Evolutionary conservation across 2,329 filamentous ascomycete genomes (phyloP).

Genomic region (Pestalotiopsis sp.): DNA sequence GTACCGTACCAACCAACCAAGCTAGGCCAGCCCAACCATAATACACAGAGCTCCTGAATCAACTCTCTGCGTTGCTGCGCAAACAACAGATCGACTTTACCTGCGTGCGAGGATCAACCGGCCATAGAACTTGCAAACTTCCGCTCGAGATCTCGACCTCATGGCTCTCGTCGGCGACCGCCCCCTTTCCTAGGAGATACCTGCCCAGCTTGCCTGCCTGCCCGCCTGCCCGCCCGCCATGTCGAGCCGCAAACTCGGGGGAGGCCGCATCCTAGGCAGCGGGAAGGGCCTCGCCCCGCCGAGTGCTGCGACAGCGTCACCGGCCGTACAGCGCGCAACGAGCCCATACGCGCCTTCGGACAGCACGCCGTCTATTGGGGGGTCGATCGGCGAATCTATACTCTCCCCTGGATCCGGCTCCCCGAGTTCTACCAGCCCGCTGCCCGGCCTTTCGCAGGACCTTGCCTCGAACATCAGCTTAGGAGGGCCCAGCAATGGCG

Average conservation of each 20-base stretch:
- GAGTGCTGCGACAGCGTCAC: conserved; percentile 25
- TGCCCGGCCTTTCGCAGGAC: conserved; percentile 76
- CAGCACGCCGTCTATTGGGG: conserved; percentile 77
- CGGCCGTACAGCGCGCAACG: conserved; percentile 45
- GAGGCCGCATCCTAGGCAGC: conserved; percentile 87
- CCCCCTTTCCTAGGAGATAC: conserved; percentile 13
- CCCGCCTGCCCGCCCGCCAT: conserved; percentile 49
- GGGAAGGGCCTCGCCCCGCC: conserved; percentile 79
- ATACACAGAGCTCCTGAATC: neutral
- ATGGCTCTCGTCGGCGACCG: conserved; percentile 7
- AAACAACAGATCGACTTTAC: neutral
- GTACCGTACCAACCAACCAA: neutral
- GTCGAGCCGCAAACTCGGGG: conserved; percentile 86
- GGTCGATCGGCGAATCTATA: conserved; percentile 60
- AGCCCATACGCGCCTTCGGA: conserved; percentile 60
- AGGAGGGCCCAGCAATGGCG: conserved; percentile 54
- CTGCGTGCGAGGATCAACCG: neutral
- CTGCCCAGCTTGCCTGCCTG: neutral
- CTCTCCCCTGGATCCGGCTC: conserved; percentile 60
- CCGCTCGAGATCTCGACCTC: neutral
- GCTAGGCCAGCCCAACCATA: neutral
- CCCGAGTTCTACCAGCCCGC: conserved; percentile 50
- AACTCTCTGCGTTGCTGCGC: neutral
- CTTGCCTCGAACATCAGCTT: conserved; percentile 81
- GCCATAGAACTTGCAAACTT: neutral